Evolutionary conservation across 805 yeast species (phyloP), one percentile per base, ranked within the genome.

Genomic region (Starmera dryadoides): DNA sequence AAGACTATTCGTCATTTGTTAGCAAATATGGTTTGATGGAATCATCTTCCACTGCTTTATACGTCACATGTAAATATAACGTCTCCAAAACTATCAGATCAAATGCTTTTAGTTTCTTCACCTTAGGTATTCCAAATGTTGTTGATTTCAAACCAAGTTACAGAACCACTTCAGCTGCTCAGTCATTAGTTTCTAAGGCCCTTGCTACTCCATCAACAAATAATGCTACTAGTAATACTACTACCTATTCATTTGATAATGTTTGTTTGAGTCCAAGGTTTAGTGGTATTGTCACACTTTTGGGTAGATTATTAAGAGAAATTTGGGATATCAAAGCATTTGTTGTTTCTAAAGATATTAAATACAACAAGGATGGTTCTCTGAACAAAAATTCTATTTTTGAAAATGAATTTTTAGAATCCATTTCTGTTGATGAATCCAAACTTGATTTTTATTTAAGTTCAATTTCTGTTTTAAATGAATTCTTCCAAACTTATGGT

Each of bases 221-320:
- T 33, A 37, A 33, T 6, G 20, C 22, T 14, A 40, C 43, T 23
- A 41, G 58, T 48, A 59, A 52, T 3, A 56, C 62, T 48, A 68
- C 66, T 52, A 46, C 41, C 26, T 58, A 53, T 30, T 55, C 74
- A 29, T 69, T 81, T 36, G 85, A 81, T 46, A 81, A 80, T 56
- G 95, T 91, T n/a, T 77, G 85, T 23, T 71, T 93, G 43, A 86
- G 96, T 61, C 95, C 95, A 49, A 69, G 96, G 48, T 88, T 89
- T 52, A 89, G 86, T 57, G 98, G 96, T 35, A 75, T 86, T 15
- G 81, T 91, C 12, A 70, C 87, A 20, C 73, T 88, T 42, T 67
- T 88, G 25, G 73, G 96, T 1, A 74, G 98, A 48, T 60, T 89
- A 15, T 77, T 91, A 45, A 73, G 94, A 46, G 81, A 79, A 16